A percentile compares a stretch with the other conserved stretches of the same genome.
These are phyloP conservation scores for Sporothrix euskadiensis DNA, from an alignment of 2,329 filamentous ascomycete genomes.

Conservation along the genomic window DNA sequence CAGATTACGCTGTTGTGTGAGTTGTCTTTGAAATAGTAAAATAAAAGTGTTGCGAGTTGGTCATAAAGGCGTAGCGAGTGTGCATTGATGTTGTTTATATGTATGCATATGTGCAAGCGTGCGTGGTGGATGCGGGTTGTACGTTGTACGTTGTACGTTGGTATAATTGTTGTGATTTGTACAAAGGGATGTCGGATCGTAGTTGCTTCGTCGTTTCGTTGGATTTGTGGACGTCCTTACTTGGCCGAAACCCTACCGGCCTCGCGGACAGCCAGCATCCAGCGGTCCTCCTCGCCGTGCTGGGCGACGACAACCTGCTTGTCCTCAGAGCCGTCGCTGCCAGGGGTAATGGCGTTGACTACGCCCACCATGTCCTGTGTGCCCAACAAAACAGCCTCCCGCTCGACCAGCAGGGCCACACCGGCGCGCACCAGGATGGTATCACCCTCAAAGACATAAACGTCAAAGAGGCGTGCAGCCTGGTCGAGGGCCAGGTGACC, in stretches of 20 bases:
- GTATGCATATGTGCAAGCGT: constrained; percentile 12
- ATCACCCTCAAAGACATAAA: constrained; percentile 82
- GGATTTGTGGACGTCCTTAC: neutral
- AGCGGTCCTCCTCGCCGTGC: constrained; percentile 52
- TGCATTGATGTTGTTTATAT: neutral
- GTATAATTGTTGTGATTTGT: neutral
- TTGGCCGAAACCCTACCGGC: constrained; percentile 41
- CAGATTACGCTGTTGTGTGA: neutral
- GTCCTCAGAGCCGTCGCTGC: constrained; percentile 27
- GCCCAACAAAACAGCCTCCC: constrained; percentile 54
- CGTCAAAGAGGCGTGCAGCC: constrained; percentile 74
- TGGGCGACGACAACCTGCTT: constrained; percentile 44
- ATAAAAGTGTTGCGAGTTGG: neutral
- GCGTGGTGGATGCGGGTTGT: neutral
- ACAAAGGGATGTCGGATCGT: neutral
- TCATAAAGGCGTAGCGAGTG: constrained; percentile 24
- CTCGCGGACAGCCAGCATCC: constrained; percentile 46
- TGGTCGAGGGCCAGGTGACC: constrained; percentile 65
- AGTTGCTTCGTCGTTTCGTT: neutral
- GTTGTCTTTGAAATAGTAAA: neutral
- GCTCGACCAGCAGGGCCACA: constrained; percentile 63
- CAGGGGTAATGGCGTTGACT: constrained; percentile 41
- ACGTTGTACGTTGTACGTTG: constrained; percentile 11
- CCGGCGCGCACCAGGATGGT: constrained; percentile 68
- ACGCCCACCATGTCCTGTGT: constrained; percentile 50